A percentile compares a stretch with the other conserved stretches of the same genome.
Conservation (phyloP, 1,139 yeast species). For the Kurtzmaniella quercitrusa region DNA sequence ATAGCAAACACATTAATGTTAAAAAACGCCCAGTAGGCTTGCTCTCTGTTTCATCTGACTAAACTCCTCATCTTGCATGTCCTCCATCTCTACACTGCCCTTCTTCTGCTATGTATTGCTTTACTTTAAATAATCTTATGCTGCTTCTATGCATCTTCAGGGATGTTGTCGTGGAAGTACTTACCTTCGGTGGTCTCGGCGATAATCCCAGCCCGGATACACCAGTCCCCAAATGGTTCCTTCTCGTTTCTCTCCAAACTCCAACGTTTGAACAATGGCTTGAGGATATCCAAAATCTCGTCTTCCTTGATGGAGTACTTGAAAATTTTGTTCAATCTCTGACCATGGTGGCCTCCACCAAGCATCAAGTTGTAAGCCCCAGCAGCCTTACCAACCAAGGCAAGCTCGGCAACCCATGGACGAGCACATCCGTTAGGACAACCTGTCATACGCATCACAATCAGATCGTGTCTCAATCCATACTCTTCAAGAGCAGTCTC, state of each 20-base stretch:
- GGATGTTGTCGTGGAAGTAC: slow-evolving; percentile 89
- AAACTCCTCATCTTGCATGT: too few species aligned
- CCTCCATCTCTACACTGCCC: too few species aligned
- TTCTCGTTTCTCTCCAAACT: slow-evolving; percentile 84
- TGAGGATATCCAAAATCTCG: slow-evolving; percentile 71
- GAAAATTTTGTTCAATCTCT: slow-evolving; percentile 86
- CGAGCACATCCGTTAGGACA: slow-evolving; percentile 99
- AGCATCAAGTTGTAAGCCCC: slow-evolving; percentile 92
- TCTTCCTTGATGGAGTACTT: slow-evolving; percentile 87
- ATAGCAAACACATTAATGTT: too few species aligned
- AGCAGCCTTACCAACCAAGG: slow-evolving; percentile 90
- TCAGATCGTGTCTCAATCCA: slow-evolving; percentile 90
- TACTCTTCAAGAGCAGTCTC: slow-evolving; percentile 84
- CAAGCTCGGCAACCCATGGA: slow-evolving; percentile 97
- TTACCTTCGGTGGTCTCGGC: slow-evolving; percentile 89
- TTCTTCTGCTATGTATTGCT: background rate
- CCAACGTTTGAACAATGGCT: slow-evolving; percentile 91
- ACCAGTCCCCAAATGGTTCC: slow-evolving; percentile 95
- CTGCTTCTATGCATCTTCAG: slow-evolving; percentile 57
- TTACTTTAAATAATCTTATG: background rate
- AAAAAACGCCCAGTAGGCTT: too few species aligned
- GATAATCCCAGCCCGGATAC: slow-evolving; percentile 79
- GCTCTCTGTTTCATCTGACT: too few species aligned
- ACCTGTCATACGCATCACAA: slow-evolving; percentile 98
- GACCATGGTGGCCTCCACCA: slow-evolving; percentile 96